Conservation (phyloP, 768 basidiomycete genomes). For the Aureoboletus auriporus region DNA sequence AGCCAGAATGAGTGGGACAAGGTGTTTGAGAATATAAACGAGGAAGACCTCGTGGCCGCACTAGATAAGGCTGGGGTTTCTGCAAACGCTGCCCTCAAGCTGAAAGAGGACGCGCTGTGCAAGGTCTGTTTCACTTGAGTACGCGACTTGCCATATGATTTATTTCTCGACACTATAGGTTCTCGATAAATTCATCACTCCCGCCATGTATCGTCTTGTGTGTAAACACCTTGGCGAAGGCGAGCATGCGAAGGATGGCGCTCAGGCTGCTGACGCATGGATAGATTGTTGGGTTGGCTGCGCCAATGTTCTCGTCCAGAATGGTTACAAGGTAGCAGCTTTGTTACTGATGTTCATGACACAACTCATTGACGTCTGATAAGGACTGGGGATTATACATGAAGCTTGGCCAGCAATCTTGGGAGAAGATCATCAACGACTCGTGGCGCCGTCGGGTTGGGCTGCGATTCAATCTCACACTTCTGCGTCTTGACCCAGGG, state of each 20-base stretch:
- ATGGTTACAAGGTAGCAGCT: constrained; percentile 38
- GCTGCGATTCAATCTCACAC: constrained; percentile 54
- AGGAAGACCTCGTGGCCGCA: constrained; percentile 55
- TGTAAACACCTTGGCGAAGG: constrained; percentile 43
- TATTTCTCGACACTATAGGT: constrained; percentile 32
- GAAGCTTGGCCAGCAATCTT: constrained; percentile 47
- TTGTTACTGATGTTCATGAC: neutral
- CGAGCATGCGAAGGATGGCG: constrained; percentile 13
- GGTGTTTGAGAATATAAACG: constrained; percentile 56
- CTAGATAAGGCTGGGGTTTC: constrained; percentile 36
- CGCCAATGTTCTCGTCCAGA: constrained; percentile 55
- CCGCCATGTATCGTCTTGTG: constrained; percentile 53
- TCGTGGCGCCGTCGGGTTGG: constrained; percentile 55
- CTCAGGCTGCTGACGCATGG: constrained; percentile 48
- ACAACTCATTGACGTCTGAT: neutral
- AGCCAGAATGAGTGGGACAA: constrained; percentile 75
- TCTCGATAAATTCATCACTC: constrained; percentile 45
- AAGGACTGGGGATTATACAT: constrained; percentile 65
- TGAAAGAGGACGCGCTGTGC: constrained; percentile 46
- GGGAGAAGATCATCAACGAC: constrained; percentile 50
- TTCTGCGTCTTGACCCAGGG: constrained; percentile 56
- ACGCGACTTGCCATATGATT: neutral
- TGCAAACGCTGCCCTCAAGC: constrained; percentile 28
- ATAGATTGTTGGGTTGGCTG: constrained; percentile 75
- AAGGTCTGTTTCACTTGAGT: constrained; percentile 35